Conservation (phyloP, 2,329 filamentous ascomycete genomes). For the Calonectria pauciramosa region DNA sequence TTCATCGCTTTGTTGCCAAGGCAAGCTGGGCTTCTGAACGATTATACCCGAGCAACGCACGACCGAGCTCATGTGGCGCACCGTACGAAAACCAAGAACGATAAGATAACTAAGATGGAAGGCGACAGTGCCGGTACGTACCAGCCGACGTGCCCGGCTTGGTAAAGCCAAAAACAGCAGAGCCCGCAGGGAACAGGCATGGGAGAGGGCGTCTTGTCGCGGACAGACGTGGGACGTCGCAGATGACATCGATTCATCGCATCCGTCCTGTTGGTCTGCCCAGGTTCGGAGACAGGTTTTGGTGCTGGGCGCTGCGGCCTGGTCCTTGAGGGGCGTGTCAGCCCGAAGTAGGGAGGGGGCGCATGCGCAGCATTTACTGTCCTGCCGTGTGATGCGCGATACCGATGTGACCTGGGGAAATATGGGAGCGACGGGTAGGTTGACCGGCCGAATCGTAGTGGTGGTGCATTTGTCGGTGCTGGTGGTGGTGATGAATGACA, state of each 20-base stretch:
- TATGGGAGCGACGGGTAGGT: constrained; percentile 10
- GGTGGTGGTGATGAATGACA: constrained; percentile 25
- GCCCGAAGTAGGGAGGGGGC: not conserved
- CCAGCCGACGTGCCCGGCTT: constrained; percentile 14
- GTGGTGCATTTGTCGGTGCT: constrained; percentile 24
- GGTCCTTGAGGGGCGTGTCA: constrained; percentile 13
- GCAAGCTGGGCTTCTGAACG: constrained; percentile 21
- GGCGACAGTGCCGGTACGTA: constrained; percentile 24
- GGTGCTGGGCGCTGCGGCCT: constrained; percentile 11
- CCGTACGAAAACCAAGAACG: constrained; percentile 8
- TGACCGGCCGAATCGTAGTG: constrained; percentile 35
- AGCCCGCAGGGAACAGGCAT: constrained; percentile 11
- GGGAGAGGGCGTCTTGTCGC: constrained; percentile 14
- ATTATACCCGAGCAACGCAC: constrained; percentile 21
- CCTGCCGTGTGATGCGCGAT: constrained; percentile 24
- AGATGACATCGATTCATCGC: constrained; percentile 27
- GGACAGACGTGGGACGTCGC: constrained; percentile 11
- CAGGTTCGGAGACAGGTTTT: constrained; percentile 15
- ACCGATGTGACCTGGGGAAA: constrained; percentile 10
- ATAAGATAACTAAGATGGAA: constrained; percentile 13
- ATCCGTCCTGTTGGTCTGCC: constrained; percentile 21
- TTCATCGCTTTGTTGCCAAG: constrained; percentile 15
- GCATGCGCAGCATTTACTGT: constrained; percentile 8
- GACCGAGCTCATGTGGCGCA: constrained; percentile 21
- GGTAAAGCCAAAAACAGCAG: constrained; percentile 15